Base-by-base conservation (phyloP, 768 basidiomycete genomes). In the Coprinellus micaceus region DNA sequence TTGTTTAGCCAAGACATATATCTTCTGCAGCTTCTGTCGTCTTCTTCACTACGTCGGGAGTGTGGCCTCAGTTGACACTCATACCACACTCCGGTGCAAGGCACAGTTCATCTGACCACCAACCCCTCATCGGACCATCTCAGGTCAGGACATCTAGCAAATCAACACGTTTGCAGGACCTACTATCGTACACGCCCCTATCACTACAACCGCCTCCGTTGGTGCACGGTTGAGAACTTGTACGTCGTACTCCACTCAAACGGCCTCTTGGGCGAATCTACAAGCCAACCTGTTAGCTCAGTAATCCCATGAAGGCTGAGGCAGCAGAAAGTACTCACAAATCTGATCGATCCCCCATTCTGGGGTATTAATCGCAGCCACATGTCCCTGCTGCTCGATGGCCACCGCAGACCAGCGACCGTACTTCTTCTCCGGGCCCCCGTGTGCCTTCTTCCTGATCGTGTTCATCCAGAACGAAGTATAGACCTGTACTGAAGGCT, bases 291-390 rank as follows among this genome's bases (percentile, higher is more conserved):
- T 52, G 15, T 36, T 59, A 24, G 46, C 19, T 44, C 51, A 53
- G 1, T 30, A 12, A 22, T 26, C 3, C 41, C 33, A 17, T 45
- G 44, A 6, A 47, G 29, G 26, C 19, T 24, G 48, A 17, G 40
- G 40, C 54, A 40, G 21, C 45, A n/a, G 28, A 51, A 26, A 52
- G 30, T 30, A 71, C 79, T 61, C 59, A 81, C 79, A 79, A 45
- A 82, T 81, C 60, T 81, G 79, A 63, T 82, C 74, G 2, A 80
- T 71, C 17, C 68, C 67, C 79, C 78, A 83, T 63, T 82, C 76
- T 0, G 81, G 82, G 4, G 75, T 80, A 58, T 83, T 80, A 52
- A 83, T 81, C 11, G 81, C 81, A 62, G 77, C 81, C 43, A 82
- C 69, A 58, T 77, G 78, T 7, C 80, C 78, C 60, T 80, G 72